Base-by-base conservation (phyloP, 495 filamentous ascomycete species). In the Staphylotrichum longicolle region DNA sequence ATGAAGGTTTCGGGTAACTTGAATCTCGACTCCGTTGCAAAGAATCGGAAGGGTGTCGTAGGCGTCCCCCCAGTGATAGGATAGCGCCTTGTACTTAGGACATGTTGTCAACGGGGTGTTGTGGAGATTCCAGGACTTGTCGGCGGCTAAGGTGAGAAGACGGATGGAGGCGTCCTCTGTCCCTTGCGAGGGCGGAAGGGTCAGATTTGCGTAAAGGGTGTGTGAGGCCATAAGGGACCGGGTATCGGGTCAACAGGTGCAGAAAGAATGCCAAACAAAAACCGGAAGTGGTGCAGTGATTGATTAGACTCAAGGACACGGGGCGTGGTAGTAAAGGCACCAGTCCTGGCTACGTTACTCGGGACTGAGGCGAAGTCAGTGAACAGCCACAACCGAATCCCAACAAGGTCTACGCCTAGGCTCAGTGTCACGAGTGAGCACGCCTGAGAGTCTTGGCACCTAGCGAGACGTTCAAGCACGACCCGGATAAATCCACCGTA, bases 21-120 rank as follows among this genome's bases (percentile, higher is more conserved):
- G 42, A 11, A 45, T n/a, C 14, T 45, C 42, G 42, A 45, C 42
- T 45, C 42, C 42, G 42, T 45, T 45, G 42, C 42, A 45, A n/a
- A 6, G 14, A 45, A 45, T n/a, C 1, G 42, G 42, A 45, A 45
- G 42, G 12, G 42, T 45, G 14, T 45, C 42, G 14, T n/a, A n/a
- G 4, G 42, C 11, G 14, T 45, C 14, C 15, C 42, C 42, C 42
- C 42, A 45, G 14, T 45, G 42, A 7, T 45, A 45, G 42, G 42
- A 45, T 4, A 45, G 42, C 14, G 42, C 42, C 42, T 45, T 45
- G 42, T 45, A 45, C 2, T 14, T n/a, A 11, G 42, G 42, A n/a
- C 42, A 45, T 45, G 42, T 15, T n/a, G 42, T n/a, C 42, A 45
- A n/a, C 6, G 42, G 11, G 42, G 42, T 45, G 42, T n/a, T 45